A percentile compares a stretch with the other conserved stretches of the same genome.
These are phyloP conservation scores for Cutaneotrichosporon sp. DNA, from an alignment of 1,284 basidiomycete genomes.

Conservation along the genomic window DNA sequence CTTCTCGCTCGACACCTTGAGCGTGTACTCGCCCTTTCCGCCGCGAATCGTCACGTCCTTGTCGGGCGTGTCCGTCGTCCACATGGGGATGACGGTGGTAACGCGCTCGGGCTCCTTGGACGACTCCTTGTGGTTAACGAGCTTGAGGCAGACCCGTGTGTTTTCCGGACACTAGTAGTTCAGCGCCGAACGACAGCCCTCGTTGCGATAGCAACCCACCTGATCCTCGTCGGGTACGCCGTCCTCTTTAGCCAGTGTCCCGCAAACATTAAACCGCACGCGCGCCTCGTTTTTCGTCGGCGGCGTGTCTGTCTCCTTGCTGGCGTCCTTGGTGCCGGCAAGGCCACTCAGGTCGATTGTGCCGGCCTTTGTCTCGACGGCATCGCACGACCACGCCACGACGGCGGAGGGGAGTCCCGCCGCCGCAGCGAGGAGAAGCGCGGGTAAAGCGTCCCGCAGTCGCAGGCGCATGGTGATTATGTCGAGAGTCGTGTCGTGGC, in stretches of 20 bases:
- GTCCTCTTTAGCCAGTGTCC: conserved; percentile 25
- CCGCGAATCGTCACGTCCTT: conserved; percentile 24
- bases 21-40: conserved; percentile 29
- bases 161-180: conserved; percentile 36
- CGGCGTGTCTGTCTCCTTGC: conserved; percentile 35
- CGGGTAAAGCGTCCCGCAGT: background rate
- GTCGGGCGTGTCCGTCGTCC: conserved; percentile 27
- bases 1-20: conserved; percentile 29
- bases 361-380: background rate
- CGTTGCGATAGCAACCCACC: conserved; percentile 25
- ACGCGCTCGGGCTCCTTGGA: conserved; percentile 37
- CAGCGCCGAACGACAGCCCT: no score
- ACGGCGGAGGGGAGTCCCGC: background rate
- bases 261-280: conserved; percentile 37
- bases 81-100: conserved; percentile 44
- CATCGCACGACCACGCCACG: conserved; percentile 6
- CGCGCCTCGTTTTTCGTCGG: conserved; percentile 40
- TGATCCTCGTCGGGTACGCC: conserved; percentile 40
- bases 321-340: conserved; percentile 20
- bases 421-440: background rate
- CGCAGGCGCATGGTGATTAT: background rate
- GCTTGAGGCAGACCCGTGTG: conserved; percentile 40
- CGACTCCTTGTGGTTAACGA: conserved; percentile 40
- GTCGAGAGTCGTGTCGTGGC: no score
- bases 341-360: conserved; percentile 36